A percentile compares a stretch with the other conserved stretches of the same genome.
phyloP scores from a whole-genome alignment of 2,329 filamentous ascomycete species.

The Aspergillus neoniger region DNA sequence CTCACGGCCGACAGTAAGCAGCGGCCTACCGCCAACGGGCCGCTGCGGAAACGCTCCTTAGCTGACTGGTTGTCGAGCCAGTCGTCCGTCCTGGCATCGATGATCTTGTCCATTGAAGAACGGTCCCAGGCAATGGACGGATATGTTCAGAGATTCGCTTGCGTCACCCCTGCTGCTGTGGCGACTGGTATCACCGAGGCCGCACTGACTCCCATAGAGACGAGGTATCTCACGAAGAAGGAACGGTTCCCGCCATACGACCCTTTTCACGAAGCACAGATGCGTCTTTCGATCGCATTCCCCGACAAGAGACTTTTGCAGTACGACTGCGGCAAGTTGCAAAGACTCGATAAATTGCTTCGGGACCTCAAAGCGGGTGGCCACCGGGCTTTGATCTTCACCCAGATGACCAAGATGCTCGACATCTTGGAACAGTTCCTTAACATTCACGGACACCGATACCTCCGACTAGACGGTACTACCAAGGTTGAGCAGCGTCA shows the following conservation, averaged over 20 bases:
- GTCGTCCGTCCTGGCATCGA: constrained; percentile 54
- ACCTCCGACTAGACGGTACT: constrained; percentile 91
- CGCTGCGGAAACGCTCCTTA: constrained; percentile 62
- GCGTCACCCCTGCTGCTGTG: constrained; percentile 85
- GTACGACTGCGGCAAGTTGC: constrained; percentile 96
- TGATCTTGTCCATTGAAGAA: constrained; percentile 74
- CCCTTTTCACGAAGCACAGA: constrained; percentile 90
- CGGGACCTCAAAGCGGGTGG: constrained; percentile 84
- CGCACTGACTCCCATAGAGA: constrained; percentile 64
- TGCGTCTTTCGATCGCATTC: constrained; percentile 92
- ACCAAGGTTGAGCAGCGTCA: constrained; percentile 96
- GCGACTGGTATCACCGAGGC: constrained; percentile 74
- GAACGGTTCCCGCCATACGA: constrained; percentile 64
- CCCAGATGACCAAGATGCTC: constrained; percentile 98
- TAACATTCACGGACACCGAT: constrained; percentile 96
- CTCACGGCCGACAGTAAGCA: constrained; percentile 65
- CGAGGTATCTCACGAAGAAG: constrained; percentile 45
- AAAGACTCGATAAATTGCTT: constrained; percentile 81
- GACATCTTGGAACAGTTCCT: constrained; percentile 97
- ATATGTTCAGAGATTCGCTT: constrained; percentile 83
- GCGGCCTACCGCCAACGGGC: constrained; percentile 61
- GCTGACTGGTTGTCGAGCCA: constrained; percentile 76
- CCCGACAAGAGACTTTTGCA: constrained; percentile 94
- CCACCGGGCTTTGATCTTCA: constrained; percentile 95
- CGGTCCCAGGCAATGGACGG: constrained; percentile 72